Base-by-base conservation (phyloP, 1,284 basidiomycete genomes). In the Apiotrichum laibachii region DNA sequence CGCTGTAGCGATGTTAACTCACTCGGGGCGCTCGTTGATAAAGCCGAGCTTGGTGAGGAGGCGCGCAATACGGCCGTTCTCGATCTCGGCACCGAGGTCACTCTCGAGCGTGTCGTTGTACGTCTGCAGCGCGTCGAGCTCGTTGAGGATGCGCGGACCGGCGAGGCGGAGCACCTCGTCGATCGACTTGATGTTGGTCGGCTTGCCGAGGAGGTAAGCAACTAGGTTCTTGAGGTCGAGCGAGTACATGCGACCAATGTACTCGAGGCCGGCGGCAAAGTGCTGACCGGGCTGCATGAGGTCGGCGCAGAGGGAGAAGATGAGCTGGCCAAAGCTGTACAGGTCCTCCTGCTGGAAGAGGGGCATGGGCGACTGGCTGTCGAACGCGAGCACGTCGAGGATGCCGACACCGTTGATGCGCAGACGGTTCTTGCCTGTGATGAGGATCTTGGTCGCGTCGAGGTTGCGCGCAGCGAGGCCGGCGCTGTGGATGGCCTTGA, bases 21-120 rank as follows among this genome's bases (percentile, higher is more conserved):
- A 95, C 90, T 98, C 95, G 12, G 95, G 95, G 18, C 96, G 85
- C 75, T 99, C 96, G 77, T 98, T 97, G 80, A 99, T 97, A 77
- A 98, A 98, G 0, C 92, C 91, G 69, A 99, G 88, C 80, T 99
- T 99, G 79, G 87, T 88, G 63, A 99, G 80, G 56, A 99, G 79
- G 48, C 96, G 84, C 31, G 97, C 89, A n/a, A 99, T 82, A 39
- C 96, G 83, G 1, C 89, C 93, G 72, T 99, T 98, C 81, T 99
- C 96, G n/a, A 99, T 82, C 76, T 99, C 95, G 54, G 87, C 85
- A 77, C 87, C 83, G 50, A 99, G 82, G 66, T 94, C 89, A 44
- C 84, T 82, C 73, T 98, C 93, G 16, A 98, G 81, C 52, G 85
- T 80, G 72, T 99, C 96, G 21, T 83, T 83, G 45, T 88, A 86